phyloP scores from a whole-genome alignment of 2,329 filamentous ascomycete genomes.

The Drechslerella dactyloides region DNA sequence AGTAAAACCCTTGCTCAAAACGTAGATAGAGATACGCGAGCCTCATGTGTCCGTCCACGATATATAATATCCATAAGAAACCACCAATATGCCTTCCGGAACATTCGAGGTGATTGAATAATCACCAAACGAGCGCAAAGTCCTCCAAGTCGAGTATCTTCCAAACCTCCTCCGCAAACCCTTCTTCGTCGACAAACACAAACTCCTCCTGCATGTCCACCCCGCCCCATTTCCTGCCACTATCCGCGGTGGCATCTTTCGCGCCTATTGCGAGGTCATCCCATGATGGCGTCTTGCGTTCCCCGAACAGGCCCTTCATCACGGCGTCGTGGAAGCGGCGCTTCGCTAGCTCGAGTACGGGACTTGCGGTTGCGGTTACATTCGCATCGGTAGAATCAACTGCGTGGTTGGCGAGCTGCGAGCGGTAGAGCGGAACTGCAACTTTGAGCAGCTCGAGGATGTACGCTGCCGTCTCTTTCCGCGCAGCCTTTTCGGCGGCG shows the following conservation, averaged over 20 bases:
- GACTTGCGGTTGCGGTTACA: background rate
- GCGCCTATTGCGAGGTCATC: slow-evolving; percentile 14
- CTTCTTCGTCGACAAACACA: slow-evolving; percentile 33
- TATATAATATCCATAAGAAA: too few relatives aligned
- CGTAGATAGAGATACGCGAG: too few relatives aligned
- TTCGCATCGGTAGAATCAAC: background rate
- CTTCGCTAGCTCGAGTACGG: slow-evolving; percentile 24
- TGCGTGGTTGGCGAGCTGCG: slow-evolving; percentile 18
- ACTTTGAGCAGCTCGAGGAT: slow-evolving; percentile 52
- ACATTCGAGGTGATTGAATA: too few relatives aligned
- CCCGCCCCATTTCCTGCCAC: slow-evolving; percentile 27
- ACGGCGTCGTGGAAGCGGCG: slow-evolving; percentile 26
- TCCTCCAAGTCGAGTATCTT: slow-evolving; percentile 44
- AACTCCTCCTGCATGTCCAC: slow-evolving; percentile 27
- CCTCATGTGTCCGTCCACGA: too few relatives aligned
- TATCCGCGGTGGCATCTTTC: too few relatives aligned
- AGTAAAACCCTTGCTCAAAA: too few relatives aligned
- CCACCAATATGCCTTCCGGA: too few relatives aligned
- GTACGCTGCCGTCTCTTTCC: slow-evolving; percentile 51
- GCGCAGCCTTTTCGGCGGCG: slow-evolving; percentile 15
- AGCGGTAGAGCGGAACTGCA: slow-evolving; percentile 33
- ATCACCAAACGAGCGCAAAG: slow-evolving; percentile 42
- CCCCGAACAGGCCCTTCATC: slow-evolving; percentile 42
- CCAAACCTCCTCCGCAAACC: slow-evolving; percentile 43
- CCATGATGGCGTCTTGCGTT: slow-evolving; percentile 23